These are phyloP conservation scores for Austroboletus novae-zelandiae DNA, from an alignment of 1,284 basidiomycete genomes.

Conservation along the genomic window DNA sequence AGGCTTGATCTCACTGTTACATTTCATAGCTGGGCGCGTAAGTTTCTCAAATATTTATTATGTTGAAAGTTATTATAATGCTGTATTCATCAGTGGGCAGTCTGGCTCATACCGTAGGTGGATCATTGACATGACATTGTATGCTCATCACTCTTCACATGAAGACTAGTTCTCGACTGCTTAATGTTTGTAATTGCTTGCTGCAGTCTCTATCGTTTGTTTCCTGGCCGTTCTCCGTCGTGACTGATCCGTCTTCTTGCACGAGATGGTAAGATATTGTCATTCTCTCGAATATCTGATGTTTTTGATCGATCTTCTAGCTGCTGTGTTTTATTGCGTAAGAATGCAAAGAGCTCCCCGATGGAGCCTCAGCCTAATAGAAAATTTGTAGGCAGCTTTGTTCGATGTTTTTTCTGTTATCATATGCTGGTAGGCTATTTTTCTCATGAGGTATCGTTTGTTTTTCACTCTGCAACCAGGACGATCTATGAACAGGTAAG, in stretches of 20 bases:
- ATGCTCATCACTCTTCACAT: neutral
- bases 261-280: conserved; percentile 17
- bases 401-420: too few relatives aligned
- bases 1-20: conserved; percentile 1
- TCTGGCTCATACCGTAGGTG: conserved; percentile 14
- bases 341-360: neutral
- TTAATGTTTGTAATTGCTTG: conserved; percentile 5
- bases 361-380: neutral
- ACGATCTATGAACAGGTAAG: too few relatives aligned
- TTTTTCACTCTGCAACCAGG: too few relatives aligned
- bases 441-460: too few relatives aligned
- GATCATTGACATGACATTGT: neutral
- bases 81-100: conserved; percentile 13
- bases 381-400: conserved; percentile 1
- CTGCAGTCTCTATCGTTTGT: conserved; percentile 4
- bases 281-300: neutral
- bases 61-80: neutral
- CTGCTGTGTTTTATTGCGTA: conserved; percentile 20
- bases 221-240: conserved; percentile 3
- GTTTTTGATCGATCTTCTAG: conserved; percentile 1
- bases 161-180: conserved; percentile 20
- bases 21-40: conserved; percentile 9
- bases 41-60: neutral
- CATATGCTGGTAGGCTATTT: too few relatives aligned
- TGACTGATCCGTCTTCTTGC: conserved; percentile 12